Conservation (phyloP, 345 rosid species). For the Acer yangbiense region DNA sequence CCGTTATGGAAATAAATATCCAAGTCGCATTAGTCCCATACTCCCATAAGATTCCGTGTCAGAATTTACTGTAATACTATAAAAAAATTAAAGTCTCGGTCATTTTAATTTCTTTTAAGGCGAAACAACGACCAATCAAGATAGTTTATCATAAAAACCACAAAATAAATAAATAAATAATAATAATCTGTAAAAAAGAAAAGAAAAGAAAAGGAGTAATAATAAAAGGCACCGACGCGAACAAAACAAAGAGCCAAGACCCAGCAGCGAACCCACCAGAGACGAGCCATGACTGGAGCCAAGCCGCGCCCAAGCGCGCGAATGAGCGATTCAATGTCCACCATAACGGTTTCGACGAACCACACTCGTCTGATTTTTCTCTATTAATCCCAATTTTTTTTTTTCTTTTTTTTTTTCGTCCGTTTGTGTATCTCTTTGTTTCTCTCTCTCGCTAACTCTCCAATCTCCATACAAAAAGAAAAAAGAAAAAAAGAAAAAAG, state of each 20-base stretch:
- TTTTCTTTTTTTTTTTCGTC: neutral
- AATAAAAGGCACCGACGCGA: neutral
- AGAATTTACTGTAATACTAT: no score
- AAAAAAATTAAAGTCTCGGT: no score
- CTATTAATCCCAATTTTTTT: constrained; percentile 2
- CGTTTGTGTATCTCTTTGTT: neutral
- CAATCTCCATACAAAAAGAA: neutral
- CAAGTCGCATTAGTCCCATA: no score
- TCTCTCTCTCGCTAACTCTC: neutral
- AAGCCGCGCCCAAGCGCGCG: constrained; percentile 45
- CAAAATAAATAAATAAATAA: no score
- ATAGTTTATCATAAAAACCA: no score
- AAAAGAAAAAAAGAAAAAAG: neutral
- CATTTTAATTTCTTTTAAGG: no score
- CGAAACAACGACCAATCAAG: no score
- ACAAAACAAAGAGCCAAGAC: neutral
- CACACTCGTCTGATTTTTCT: constrained; percentile 35
- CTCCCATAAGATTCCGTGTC: no score
- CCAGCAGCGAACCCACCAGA: neutral
- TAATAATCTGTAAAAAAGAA: no score
- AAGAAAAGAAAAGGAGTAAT: no score
- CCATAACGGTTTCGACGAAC: constrained; percentile 43
- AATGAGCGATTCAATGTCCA: constrained; percentile 32
- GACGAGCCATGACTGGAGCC: constrained; percentile 25
- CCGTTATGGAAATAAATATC: no score